These are phyloP conservation scores for Lentinula sp. DNA, from an alignment of 768 basidiomycete species.

Conservation along the genomic window DNA sequence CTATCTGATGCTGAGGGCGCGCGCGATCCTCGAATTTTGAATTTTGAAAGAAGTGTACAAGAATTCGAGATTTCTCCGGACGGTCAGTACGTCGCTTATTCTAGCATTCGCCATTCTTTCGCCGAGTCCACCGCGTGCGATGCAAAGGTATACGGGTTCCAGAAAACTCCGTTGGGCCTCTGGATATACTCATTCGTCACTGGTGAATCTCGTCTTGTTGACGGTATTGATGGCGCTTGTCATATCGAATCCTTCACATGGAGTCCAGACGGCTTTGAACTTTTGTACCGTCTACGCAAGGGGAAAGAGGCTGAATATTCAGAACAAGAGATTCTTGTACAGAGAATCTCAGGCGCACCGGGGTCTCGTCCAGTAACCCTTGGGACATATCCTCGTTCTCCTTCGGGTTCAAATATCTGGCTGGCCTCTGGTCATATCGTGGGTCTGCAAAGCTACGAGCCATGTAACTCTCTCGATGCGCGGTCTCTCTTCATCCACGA, in stretches of 20 bases:
- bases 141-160: constrained; percentile 20
- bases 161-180: constrained; percentile 16
- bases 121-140: constrained; percentile 16
- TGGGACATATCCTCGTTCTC: constrained; percentile 25
- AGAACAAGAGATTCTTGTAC: constrained; percentile 22
- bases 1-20: not conserved
- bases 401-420: constrained; percentile 25
- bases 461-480: constrained; percentile 23
- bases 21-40: not conserved
- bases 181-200: constrained; percentile 20
- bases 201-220: constrained; percentile 13
- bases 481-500: constrained; percentile 22
- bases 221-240: constrained; percentile 8
- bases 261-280: constrained; percentile 23
- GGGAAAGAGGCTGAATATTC: constrained; percentile 22
- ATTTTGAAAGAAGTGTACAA: constrained; percentile 17
- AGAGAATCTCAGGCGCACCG: constrained; percentile 17
- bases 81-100: constrained; percentile 22
- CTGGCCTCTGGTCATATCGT: constrained; percentile 21
- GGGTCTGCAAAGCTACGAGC: constrained; percentile 23
- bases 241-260: constrained; percentile 26
- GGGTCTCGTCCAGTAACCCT: constrained; percentile 12
- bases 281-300: constrained; percentile 24
- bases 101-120: constrained; percentile 14
- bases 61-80: constrained; percentile 27